Evolutionary conservation across 345 rosid species (phyloP).

Genomic region (Salix viminalis): DNA sequence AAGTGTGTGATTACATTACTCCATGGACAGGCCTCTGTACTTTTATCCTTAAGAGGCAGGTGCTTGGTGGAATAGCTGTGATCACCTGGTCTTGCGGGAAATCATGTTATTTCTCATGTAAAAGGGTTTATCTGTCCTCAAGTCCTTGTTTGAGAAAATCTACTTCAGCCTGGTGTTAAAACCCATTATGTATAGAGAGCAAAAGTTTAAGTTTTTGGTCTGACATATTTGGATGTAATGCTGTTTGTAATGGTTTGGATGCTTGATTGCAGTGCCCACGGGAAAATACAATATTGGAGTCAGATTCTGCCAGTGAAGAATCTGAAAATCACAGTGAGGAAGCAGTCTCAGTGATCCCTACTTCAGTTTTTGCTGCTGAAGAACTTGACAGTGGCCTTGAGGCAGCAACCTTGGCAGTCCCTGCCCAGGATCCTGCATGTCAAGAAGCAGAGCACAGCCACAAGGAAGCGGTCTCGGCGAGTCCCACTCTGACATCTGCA

Average conservation of each 20-base stretch:
- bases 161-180: background rate
- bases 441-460: background rate
- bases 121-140: background rate
- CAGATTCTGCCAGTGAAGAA: conserved; percentile 14
- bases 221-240: background rate
- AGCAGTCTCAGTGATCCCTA: conserved; percentile 8
- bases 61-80: background rate
- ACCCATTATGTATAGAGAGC: background rate
- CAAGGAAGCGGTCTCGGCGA: background rate
- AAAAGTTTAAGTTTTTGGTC: background rate
- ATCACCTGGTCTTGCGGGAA: background rate
- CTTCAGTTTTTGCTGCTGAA: conserved; percentile 11
- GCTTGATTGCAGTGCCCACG: conserved; percentile 26
- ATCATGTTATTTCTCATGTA: background rate
- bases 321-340: conserved; percentile 7
- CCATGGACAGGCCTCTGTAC: background rate
- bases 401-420: background rate
- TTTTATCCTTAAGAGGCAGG: background rate
- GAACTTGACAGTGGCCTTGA: conserved; percentile 4
- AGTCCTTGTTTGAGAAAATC: background rate
- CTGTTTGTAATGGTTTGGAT: conserved; percentile 9
- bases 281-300: conserved; percentile 7
- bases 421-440: background rate
- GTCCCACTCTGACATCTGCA: background rate
- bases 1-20: background rate